A percentile compares a stretch with the other conserved stretches of the same genome.
These are phyloP conservation scores for Cladosporium velox DNA, from an alignment of 2,329 filamentous ascomycete genomes.

Conservation along the genomic window DNA sequence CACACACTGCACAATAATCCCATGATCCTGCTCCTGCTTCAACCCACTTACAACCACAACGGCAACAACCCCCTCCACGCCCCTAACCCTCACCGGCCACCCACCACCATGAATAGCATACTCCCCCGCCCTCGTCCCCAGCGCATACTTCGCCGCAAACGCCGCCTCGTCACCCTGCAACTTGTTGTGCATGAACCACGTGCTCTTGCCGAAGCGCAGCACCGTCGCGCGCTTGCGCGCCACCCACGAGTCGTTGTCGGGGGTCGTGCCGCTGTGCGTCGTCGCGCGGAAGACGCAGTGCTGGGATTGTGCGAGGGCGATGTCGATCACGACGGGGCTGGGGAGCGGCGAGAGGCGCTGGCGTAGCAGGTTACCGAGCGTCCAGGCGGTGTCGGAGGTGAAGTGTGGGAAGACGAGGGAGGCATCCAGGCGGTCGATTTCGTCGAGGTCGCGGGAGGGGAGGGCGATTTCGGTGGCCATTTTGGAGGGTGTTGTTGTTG, in stretches of 20 bases:
- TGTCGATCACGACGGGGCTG: conserved; percentile 63
- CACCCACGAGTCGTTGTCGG: conserved; percentile 62
- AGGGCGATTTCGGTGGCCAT: conserved; percentile 17
- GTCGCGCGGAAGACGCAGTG: conserved; percentile 66
- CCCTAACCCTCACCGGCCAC: conserved; percentile 69
- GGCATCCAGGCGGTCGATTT: conserved; percentile 45
- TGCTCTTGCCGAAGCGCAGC: conserved; percentile 67
- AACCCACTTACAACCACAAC: conserved; percentile 75
- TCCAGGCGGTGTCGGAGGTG: conserved; percentile 65
- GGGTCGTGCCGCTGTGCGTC: conserved; percentile 65
- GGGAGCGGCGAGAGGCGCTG: conserved; percentile 60
- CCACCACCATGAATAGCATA: conserved; percentile 81
- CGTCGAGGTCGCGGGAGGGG: conserved; percentile 38
- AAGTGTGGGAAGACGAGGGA: conserved; percentile 56
- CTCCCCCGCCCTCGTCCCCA: conserved; percentile 57
- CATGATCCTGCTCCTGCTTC: conserved; percentile 76
- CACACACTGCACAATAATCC: conserved; percentile 70
- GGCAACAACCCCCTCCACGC: conserved; percentile 74
- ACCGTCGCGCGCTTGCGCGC: conserved; percentile 71
- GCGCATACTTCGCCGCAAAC: conserved; percentile 66
- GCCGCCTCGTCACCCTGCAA: conserved; percentile 62
- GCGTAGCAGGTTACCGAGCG: conserved; percentile 65
- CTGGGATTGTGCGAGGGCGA: conserved; percentile 58
- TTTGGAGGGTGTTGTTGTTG: not conserved
- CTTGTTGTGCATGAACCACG: conserved; percentile 72